phyloP scores from a whole-genome alignment of 1,139 yeast species.

The Kurtzmaniella quercitrusa region DNA sequence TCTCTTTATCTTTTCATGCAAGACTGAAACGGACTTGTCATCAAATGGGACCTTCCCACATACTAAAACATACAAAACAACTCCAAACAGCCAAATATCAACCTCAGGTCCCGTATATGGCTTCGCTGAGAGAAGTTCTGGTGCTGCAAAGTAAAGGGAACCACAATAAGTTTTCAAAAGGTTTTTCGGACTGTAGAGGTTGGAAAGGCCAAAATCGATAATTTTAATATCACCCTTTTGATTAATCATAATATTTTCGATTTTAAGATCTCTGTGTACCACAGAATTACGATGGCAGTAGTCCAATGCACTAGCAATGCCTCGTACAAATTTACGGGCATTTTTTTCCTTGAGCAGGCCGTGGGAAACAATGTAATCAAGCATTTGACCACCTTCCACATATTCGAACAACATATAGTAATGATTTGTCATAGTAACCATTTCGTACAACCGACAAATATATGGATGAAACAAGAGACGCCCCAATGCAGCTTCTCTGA shows the following conservation, averaged over 20 bases:
- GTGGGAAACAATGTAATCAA: constrained; percentile 95
- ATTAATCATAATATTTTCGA: constrained; percentile 93
- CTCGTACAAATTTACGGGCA: constrained; percentile 93
- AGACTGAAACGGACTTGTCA: constrained; percentile 86
- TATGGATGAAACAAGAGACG: constrained; percentile 86
- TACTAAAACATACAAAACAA: constrained; percentile 86
- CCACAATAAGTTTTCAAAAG: constrained; percentile 95
- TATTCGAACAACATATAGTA: constrained; percentile 96
- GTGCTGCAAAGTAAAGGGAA: constrained; percentile 96
- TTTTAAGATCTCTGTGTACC: constrained; percentile 94
- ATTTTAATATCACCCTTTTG: constrained; percentile 92
- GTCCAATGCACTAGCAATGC: constrained; percentile 92
- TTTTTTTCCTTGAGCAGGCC: constrained; percentile 92
- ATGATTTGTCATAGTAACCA: constrained; percentile 95
- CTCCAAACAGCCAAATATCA: constrained; percentile 98
- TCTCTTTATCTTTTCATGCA: constrained; percentile 90
- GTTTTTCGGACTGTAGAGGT: constrained; percentile 69
- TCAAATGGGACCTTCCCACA: constrained; percentile 99
- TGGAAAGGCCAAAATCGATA: constrained; percentile 93
- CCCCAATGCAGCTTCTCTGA: constrained; percentile 93
- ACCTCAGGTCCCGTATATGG: constrained; percentile 97
- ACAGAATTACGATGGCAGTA: constrained; percentile 92
- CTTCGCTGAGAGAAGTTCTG: constrained; percentile 86
- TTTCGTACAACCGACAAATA: constrained; percentile 88
- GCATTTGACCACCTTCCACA: constrained; percentile 96